phyloP scores from a whole-genome alignment of 148 eudicot genomes.

The Cornus controversa region DNA sequence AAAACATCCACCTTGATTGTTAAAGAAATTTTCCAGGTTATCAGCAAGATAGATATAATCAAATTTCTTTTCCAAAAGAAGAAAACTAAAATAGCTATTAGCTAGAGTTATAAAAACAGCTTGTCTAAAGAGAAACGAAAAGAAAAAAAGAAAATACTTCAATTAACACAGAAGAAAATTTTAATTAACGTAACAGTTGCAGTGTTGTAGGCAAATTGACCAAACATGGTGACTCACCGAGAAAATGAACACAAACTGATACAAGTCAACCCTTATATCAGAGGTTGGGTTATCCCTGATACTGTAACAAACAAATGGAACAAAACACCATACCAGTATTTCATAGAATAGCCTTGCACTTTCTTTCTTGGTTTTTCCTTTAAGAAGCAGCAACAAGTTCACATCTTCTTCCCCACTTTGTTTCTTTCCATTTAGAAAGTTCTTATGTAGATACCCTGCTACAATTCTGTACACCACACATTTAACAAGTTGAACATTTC shows the following conservation, averaged over 20 bases:
- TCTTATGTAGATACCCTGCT: slow-evolving; percentile 48
- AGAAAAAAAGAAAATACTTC: too few relatives aligned
- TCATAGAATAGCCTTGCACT: slow-evolving; percentile 78
- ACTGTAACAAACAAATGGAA: neutral
- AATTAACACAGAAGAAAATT: too few relatives aligned
- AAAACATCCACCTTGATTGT: too few relatives aligned
- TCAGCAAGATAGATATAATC: too few relatives aligned
- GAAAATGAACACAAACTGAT: neutral
- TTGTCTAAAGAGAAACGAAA: too few relatives aligned
- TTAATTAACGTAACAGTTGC: too few relatives aligned
- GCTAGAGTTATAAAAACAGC: too few relatives aligned
- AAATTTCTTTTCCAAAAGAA: too few relatives aligned
- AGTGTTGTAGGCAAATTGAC: too few relatives aligned
- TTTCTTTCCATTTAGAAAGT: slow-evolving; percentile 30
- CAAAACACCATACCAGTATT: slow-evolving; percentile 54
- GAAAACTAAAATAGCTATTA: too few relatives aligned
- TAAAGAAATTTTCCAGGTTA: too few relatives aligned
- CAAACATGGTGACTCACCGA: too few relatives aligned
- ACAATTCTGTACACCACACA: slow-evolving; percentile 41
- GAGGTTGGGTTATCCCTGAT: neutral
- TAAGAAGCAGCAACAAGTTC: slow-evolving; percentile 45
- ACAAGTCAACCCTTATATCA: neutral
- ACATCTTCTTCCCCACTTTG: slow-evolving; percentile 32
- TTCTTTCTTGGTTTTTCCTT: slow-evolving; percentile 60
- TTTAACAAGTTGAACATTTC: neutral